A percentile compares a stretch with the other conserved stretches of the same genome.
Evolutionary conservation across 495 filamentous ascomycete genomes (phyloP).

Genomic region (Xylaria longipes): DNA sequence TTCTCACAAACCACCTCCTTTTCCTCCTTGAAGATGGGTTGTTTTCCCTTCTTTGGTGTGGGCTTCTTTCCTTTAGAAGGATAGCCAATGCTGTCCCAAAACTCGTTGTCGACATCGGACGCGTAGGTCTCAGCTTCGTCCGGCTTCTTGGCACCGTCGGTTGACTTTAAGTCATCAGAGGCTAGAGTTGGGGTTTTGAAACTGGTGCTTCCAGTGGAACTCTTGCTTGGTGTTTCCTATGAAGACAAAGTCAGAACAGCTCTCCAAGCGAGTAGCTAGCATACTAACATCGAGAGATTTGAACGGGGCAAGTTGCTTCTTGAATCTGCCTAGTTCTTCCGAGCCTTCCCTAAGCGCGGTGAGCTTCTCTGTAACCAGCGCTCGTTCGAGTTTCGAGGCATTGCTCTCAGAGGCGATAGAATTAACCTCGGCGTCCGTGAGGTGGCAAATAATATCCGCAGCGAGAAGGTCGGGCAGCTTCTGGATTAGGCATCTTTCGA

Average conservation of each 20-base stretch:
- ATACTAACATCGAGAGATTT: neutral
- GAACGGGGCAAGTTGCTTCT: neutral
- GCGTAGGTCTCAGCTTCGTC: neutral
- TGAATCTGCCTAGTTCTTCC: neutral
- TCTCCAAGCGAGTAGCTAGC: neutral
- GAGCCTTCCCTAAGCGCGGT: neutral
- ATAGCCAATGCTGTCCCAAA: neutral
- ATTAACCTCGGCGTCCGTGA: neutral
- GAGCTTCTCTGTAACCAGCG: neutral
- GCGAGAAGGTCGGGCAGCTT: neutral
- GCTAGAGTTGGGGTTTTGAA: neutral
- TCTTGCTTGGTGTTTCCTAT: neutral
- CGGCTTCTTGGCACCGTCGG: neutral
- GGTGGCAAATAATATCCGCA: neutral
- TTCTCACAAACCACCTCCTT: neutral
- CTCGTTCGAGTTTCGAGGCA: neutral
- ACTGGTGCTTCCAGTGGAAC: neutral
- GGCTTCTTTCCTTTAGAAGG: neutral
- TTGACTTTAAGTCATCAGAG: neutral
- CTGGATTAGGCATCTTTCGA: slow-evolving; percentile 1
- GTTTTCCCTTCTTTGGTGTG: neutral
- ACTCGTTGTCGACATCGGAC: neutral
- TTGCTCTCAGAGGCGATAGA: neutral
- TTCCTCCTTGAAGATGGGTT: neutral
- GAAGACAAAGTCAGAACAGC: neutral